Evolutionary conservation across 108 stramenopile genomes (phyloP), one percentile per base, ranked within the genome.

Genomic region (Conticribra guillardii): DNA sequence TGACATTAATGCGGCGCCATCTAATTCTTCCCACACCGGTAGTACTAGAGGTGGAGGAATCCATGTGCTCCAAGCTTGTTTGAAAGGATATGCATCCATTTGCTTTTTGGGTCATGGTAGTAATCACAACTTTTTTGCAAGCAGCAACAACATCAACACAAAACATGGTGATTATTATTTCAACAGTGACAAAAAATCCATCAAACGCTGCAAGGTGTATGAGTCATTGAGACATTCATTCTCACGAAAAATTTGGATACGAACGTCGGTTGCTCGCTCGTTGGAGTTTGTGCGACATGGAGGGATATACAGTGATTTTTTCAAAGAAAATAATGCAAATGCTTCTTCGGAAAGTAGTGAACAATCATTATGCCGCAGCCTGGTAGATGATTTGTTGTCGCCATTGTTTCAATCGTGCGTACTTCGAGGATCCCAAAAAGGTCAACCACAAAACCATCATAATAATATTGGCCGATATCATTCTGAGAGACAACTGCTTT

Each of bases 221-320:
- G 46, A 37, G n/a, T 64, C 62, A 26, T 44, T 77, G 19, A 56
- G 24, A 11, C 57, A 58, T 3, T 48, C 62, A 19, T 37, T 49
- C 11, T 77, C 76, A 14, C 61, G 76, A 64, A 77, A 77, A 33
- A 58, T 54, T 47, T 77, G 63, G 63, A 69, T 77, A 9, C 50
- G 76, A 50, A 32, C 23, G 2, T 64, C 26, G n/a, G 37, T 69
- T 45, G 31, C 14, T 21, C 16, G 48, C 49, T 33, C 62, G 33
- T 45, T 64, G 37, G 37, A 41, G 37, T 41, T 41, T 41, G 11
- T 41, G 37, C 37, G 37, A 41, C 5, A 41, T 11, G n/a, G n/a
- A n/a, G n/a, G n/a, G n/a, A n/a, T n/a, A n/a, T n/a, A n/a, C n/a
- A n/a, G n/a, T n/a, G n/a, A n/a, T n/a, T n/a, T n/a, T n/a, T n/a